These are phyloP conservation scores for Metschnikowia picachoensis DNA, from an alignment of 805 yeast genomes.

Conservation along the genomic window DNA sequence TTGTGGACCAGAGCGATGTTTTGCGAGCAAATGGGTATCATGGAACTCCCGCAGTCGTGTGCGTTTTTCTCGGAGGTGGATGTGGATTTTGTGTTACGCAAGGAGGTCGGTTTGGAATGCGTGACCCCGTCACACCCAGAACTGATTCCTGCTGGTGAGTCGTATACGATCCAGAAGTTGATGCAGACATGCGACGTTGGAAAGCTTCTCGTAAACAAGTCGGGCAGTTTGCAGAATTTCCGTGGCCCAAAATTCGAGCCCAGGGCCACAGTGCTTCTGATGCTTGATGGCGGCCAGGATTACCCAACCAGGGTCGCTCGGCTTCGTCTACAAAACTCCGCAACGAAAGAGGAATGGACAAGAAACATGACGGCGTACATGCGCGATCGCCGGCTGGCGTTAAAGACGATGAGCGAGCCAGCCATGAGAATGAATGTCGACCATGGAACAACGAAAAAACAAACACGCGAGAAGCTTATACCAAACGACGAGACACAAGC, in stretches of 20 bases:
- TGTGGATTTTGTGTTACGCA: conserved; percentile 80
- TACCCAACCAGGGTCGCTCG: conserved; percentile 19
- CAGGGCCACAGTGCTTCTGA: conserved; percentile 16
- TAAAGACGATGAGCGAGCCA: conserved; percentile 1
- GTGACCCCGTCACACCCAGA: conserved; percentile 81
- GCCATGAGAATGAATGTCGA: not conserved
- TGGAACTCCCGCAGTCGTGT: conserved; percentile 88
- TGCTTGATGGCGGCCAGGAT: conserved; percentile 16
- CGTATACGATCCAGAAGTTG: conserved; percentile 56
- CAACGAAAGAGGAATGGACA: conserved; percentile 25
- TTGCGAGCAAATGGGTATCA: conserved; percentile 85
- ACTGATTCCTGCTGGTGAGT: conserved; percentile 71
- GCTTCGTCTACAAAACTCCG: conserved; percentile 28
- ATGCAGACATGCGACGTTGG: conserved; percentile 31
- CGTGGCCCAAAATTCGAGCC: conserved; percentile 8
- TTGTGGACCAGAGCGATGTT: conserved; percentile 96
- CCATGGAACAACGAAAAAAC: not conserved
- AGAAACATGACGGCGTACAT: conserved; percentile 4
- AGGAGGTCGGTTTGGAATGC: conserved; percentile 90
- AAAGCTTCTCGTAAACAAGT: conserved; percentile 9
- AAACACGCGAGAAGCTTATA: not conserved
- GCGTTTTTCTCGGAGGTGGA: conserved; percentile 96
- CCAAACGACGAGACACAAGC: not conserved
- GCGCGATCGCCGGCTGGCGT: conserved; percentile 4
- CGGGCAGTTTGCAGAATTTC: conserved; percentile 11